Evolutionary conservation across 345 rosid species (phyloP).

Genomic region (Citrus medica): DNA sequence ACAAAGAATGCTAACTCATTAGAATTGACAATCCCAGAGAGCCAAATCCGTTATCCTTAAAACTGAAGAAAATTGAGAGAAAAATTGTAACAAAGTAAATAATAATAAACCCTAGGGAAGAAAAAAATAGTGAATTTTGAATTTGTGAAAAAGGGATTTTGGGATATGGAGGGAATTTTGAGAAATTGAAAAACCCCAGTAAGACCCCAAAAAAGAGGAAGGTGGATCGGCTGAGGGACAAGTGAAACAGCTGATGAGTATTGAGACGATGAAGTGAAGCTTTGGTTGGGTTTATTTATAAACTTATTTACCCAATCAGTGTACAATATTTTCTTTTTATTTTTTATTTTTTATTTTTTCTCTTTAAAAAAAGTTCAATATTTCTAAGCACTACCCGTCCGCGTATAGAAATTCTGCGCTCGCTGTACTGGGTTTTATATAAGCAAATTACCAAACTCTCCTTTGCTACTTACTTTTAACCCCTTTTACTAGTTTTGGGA

Average conservation of each 20-base stretch:
- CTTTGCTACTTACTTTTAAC: too few relatives aligned
- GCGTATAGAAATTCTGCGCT: background rate
- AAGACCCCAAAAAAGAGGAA: conserved; percentile 1
- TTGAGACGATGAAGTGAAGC: background rate
- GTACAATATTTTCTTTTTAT: too few relatives aligned
- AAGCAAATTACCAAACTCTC: too few relatives aligned
- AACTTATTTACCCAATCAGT: conserved; percentile 4
- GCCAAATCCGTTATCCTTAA: background rate
- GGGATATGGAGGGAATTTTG: conserved; percentile 36
- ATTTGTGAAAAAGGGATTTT: background rate
- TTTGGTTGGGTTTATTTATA: conserved; percentile 18
- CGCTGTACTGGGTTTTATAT: background rate
- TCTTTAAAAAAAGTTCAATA: too few relatives aligned
- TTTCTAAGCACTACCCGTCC: background rate
- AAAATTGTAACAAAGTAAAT: background rate
- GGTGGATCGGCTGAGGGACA: conserved; percentile 5
- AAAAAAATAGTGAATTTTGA: background rate
- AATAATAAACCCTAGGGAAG: background rate
- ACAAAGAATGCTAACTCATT: background rate
- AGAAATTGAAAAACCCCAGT: conserved; percentile 26
- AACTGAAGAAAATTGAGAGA: background rate
- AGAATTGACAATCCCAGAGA: background rate
- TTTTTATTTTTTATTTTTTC: too few relatives aligned
- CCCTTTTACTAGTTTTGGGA: too few relatives aligned
- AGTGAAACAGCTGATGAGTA: too few relatives aligned